Evolutionary conservation across 2,329 filamentous ascomycete genomes (phyloP), one percentile per base, ranked within the genome.

Genomic region (Scytalidium sp.): DNA sequence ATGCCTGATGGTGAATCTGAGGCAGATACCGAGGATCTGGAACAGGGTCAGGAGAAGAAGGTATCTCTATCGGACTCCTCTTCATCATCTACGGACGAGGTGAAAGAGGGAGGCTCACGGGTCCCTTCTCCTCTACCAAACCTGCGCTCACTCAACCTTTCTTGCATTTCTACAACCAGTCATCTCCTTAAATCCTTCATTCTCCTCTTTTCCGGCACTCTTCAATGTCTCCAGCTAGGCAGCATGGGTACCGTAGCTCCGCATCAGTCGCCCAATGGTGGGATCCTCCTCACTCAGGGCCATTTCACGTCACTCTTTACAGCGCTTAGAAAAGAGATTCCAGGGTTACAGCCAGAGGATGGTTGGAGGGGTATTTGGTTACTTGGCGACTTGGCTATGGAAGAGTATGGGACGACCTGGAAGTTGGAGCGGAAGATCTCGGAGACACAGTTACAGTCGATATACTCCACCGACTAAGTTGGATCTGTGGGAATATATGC

Each of bases 251-350:
- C 72, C 11, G 69, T 68, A 39, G 67, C 67, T 27, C 65, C 66
- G 4, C 64, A 67, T 51, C 70, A 72, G 55, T 57, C 65, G 3
- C 67, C 68, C 19, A 67, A 68, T 19, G 74, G 74, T 17, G 75
- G 75, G 11, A 62, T 78, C 25, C 68, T 72, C 47, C 63, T 79
- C 10, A 68, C 67, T 49, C 66, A 71, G 36, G 75, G 75, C 6
- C 71, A 67, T 0, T 76, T 74, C 54, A 64, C 66, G 46, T 69
- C 67, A 1, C 59, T 79, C 4, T 74, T 78, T 55, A 62, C 65
- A 2, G 64, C 67, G 15, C 60, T 78, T 32, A 68, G 65, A 17
- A 65, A 59, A 44, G 60, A 74, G 51, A 61, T 69, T n/a, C 13
- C 7, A 15, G 32, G 6, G 32, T 15, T 36, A 36, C 6, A 36